Percentiles rank a stretch among this genome's conserved stretches.
These are phyloP conservation scores for Agaricus subrufescens DNA, from an alignment of 768 basidiomycete genomes.

Conservation along the genomic window DNA sequence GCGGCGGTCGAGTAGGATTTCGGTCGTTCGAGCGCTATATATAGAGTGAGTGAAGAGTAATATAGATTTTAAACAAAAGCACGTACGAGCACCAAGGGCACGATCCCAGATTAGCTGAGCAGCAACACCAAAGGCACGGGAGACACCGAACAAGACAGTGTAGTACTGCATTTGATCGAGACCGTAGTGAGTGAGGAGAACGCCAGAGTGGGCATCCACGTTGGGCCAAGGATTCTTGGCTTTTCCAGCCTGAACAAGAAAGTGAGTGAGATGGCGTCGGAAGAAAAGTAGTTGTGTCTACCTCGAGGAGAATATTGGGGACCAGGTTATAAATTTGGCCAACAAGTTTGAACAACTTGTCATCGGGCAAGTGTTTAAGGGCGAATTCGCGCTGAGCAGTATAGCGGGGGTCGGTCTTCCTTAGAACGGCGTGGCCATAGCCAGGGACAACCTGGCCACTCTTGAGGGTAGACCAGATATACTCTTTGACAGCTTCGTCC, in stretches of 20 bases:
- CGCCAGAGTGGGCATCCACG: conserved; percentile 96
- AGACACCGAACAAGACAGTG: conserved; percentile 95
- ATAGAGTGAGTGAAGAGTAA: background rate
- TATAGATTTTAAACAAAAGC: background rate
- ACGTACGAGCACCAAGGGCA: conserved; percentile 85
- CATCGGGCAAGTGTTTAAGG: conserved; percentile 75
- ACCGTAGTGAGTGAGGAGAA: conserved; percentile 81
- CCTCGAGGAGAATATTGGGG: conserved; percentile 85
- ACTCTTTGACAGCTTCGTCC: conserved; percentile 87
- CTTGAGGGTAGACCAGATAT: conserved; percentile 94
- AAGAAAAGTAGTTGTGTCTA: conserved; percentile 17
- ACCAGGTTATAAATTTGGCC: conserved; percentile 85
- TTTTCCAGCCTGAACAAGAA: conserved; percentile 63
- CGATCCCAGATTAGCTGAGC: conserved; percentile 93
- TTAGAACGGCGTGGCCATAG: conserved; percentile 81
- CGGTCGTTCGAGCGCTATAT: conserved; percentile 76
- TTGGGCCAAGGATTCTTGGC: conserved; percentile 97
- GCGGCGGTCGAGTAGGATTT: conserved; percentile 86
- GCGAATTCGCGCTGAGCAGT: conserved; percentile 89
- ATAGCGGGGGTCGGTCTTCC: conserved; percentile 93
- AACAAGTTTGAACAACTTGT: conserved; percentile 94
- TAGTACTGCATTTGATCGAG: conserved; percentile 92
- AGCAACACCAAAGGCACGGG: conserved; percentile 88
- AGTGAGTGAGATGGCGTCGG: background rate
- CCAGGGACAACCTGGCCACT: conserved; percentile 92